Percentiles rank a stretch among this genome's conserved stretches.
Evolutionary conservation across 257 asterid genomes (phyloP).

Genomic region (Fraxinus quadrangulata): DNA sequence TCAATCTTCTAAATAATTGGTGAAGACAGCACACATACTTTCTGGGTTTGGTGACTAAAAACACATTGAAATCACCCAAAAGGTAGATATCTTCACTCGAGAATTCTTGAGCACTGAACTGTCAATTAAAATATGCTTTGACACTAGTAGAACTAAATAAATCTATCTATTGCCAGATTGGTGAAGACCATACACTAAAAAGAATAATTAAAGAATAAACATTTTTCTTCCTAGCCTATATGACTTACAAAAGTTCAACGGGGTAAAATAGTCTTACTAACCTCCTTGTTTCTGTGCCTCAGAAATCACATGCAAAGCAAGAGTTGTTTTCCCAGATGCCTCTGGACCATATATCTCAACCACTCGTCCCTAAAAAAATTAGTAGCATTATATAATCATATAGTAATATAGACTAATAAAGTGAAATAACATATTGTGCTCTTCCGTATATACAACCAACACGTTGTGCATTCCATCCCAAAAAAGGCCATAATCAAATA

Average conservation of each 20-base stretch:
- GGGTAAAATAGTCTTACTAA: slow-evolving; percentile 28
- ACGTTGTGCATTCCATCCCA: not conserved
- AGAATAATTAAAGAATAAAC: not conserved
- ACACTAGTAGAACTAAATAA: not conserved
- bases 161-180: not conserved
- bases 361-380: slow-evolving; percentile 73
- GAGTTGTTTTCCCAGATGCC: slow-evolving; percentile 98
- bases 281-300: slow-evolving; percentile 98
- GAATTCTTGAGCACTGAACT: not conserved
- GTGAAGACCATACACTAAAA: not conserved
- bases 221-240: not conserved
- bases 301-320: slow-evolving; percentile 91
- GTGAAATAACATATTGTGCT: not conserved
- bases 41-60: too few relatives aligned
- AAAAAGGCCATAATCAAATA: not conserved
- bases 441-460: slow-evolving; percentile 3
- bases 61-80: too few relatives aligned
- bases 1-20: too few relatives aligned
- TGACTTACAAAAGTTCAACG: not conserved
- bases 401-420: not conserved
- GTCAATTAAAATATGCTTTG: not conserved
- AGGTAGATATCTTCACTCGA: not conserved
- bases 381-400: slow-evolving; percentile 17
- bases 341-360: slow-evolving; percentile 97
- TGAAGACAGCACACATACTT: too few relatives aligned